Evolutionary conservation across 148 eudicot genomes (phyloP).

Genomic region (Heliamphora exappendiculata): DNA sequence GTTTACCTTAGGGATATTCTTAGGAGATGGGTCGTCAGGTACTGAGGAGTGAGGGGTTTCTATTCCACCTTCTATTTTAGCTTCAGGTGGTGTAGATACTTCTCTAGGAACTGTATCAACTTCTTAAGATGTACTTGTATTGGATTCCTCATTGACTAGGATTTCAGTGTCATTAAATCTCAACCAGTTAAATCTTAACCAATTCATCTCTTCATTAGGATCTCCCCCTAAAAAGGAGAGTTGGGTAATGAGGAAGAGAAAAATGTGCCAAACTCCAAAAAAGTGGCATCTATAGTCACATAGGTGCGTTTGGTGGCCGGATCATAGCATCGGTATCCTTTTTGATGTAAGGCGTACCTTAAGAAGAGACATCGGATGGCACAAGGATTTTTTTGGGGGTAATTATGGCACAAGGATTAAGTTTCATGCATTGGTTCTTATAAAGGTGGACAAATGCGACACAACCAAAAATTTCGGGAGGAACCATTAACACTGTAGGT

Average conservation of each 20-base stretch:
- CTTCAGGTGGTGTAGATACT: not conserved
- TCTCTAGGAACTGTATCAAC: not conserved
- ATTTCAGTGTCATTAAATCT: too few species aligned
- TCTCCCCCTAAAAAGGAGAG: constrained; percentile 6
- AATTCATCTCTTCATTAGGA: not conserved
- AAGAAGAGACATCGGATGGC: not conserved
- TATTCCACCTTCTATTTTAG: not conserved
- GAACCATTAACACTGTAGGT: not conserved
- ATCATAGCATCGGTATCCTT: not conserved
- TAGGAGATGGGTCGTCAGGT: not conserved
- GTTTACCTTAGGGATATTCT: too few species aligned
- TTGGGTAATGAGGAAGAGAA: not conserved
- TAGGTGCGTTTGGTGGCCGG: not conserved
- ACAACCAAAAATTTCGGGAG: not conserved
- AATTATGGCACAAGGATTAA: not conserved
- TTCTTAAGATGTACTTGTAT: not conserved
- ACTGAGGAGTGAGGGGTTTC: not conserved
- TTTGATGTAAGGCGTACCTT: not conserved
- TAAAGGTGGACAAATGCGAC: not conserved
- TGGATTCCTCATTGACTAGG: not conserved
- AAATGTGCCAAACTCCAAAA: not conserved
- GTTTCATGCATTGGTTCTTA: not conserved
- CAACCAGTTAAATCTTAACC: not conserved
- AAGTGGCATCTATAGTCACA: not conserved
- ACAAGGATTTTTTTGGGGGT: too few species aligned